Conservation (phyloP, 257 asterid genomes). For the Primulina eburnea region DNA sequence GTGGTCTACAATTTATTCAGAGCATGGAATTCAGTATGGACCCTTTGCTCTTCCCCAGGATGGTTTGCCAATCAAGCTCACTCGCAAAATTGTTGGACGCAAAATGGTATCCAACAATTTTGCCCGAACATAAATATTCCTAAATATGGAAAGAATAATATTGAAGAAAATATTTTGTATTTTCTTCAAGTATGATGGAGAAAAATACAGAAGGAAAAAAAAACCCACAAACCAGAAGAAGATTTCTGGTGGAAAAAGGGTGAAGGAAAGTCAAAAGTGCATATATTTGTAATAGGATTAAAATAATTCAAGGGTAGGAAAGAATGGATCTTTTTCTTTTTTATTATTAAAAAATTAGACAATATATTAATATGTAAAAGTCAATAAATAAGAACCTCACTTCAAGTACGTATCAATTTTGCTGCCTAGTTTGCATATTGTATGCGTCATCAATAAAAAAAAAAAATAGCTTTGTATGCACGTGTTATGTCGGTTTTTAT, state of each 20-base stretch:
- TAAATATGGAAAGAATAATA: too few species aligned
- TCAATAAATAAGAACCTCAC: too few species aligned
- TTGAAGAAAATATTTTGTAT: too few species aligned
- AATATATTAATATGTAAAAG: not conserved
- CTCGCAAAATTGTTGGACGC: too few species aligned
- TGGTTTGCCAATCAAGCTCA: slow-evolving; percentile 49
- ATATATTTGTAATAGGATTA: not conserved
- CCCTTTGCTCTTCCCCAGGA: slow-evolving; percentile 58
- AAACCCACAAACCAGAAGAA: not conserved
- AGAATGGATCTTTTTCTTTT: too few species aligned
- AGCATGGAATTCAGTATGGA: slow-evolving; percentile 50
- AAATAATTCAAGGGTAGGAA: not conserved
- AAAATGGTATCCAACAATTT: slow-evolving; percentile 6
- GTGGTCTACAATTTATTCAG: slow-evolving; percentile 49
- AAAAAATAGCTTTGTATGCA: too few species aligned
- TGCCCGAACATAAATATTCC: not conserved
- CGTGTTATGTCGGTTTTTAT: too few species aligned
- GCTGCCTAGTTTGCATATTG: too few species aligned
- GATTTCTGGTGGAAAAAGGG: not conserved
- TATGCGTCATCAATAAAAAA: too few species aligned
- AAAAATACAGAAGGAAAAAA: not conserved
- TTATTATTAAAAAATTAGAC: too few species aligned
- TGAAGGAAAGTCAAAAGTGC: not conserved
- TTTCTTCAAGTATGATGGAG: too few species aligned
- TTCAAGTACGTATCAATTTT: too few species aligned